Conservation (phyloP, 495 filamentous ascomycete genomes). For the Neurospora sp. region DNA sequence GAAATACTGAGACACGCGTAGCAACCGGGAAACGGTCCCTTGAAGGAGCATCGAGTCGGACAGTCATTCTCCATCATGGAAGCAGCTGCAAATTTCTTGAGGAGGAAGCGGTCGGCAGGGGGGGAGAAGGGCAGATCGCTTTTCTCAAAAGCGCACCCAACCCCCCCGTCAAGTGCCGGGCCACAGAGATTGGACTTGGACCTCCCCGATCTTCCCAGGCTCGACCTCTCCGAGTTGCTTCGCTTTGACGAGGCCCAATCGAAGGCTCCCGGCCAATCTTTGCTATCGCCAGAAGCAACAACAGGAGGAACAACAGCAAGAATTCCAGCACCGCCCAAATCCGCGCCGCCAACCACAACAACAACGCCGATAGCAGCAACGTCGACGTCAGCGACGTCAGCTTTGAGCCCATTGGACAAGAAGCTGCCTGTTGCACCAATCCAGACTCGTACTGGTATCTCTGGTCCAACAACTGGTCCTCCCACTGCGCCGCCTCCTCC, state of each 20-base stretch:
- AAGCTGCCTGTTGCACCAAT: not conserved
- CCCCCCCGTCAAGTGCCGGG: conserved; percentile 13
- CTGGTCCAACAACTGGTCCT: not conserved
- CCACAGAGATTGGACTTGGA: not conserved
- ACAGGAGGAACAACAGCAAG: not conserved
- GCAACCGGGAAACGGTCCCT: not conserved
- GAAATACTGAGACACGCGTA: conserved; percentile 2
- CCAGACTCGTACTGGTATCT: not conserved
- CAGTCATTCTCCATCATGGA: conserved; percentile 14
- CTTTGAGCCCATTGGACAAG: not conserved
- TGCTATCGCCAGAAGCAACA: not conserved
- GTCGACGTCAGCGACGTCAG: not conserved
- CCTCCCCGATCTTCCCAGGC: not conserved
- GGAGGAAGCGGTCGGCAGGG: not conserved
- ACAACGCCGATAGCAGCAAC: not conserved
- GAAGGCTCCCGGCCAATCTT: not conserved
- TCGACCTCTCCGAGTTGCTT: not conserved
- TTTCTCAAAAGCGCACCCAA: conserved; percentile 27
- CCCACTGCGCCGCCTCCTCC: not conserved
- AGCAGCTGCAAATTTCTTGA: not conserved
- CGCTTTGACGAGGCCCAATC: not conserved
- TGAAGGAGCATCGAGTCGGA: not conserved
- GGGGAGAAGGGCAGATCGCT: conserved; percentile 20
- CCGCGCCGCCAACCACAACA: not conserved
- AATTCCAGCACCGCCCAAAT: not conserved